These are phyloP conservation scores for Fusarium sp. DNA, from an alignment of 2,329 filamentous ascomycete genomes.

Conservation along the genomic window DNA sequence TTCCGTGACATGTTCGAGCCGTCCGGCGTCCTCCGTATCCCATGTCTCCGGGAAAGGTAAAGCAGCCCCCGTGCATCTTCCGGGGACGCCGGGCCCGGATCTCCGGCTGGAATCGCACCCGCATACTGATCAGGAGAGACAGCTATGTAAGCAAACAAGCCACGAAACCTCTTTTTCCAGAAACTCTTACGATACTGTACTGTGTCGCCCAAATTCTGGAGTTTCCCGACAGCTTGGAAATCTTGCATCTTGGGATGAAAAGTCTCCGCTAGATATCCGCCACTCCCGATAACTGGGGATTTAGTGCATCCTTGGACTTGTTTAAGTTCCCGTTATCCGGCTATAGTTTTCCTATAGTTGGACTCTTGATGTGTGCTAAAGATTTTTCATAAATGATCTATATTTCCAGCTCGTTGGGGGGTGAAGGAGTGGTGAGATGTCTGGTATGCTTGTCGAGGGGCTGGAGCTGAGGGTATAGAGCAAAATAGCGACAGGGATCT, in stretches of 20 bases:
- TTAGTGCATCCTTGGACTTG: conserved; percentile 18
- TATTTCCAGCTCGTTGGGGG: neutral
- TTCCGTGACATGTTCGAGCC: conserved; percentile 37
- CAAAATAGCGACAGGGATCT: conserved; percentile 5
- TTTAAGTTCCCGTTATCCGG: neutral
- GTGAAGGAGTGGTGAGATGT: neutral
- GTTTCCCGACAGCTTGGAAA: conserved; percentile 24
- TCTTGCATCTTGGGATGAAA: neutral
- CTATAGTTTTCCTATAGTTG: neutral
- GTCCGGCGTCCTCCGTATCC: conserved; percentile 26
- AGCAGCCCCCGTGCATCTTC: conserved; percentile 29
- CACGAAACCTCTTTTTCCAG: neutral
- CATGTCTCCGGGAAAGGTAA: conserved; percentile 21
- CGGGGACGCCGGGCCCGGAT: conserved; percentile 38
- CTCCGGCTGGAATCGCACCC: conserved; percentile 26
- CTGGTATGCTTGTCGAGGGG: too few relatives aligned
- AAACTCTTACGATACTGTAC: neutral
- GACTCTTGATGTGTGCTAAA: neutral
- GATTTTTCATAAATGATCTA: neutral
- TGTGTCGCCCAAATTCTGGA: conserved; percentile 4
- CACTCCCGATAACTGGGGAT: conserved; percentile 31
- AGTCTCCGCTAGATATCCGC: conserved; percentile 30
- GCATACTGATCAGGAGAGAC: conserved; percentile 15
- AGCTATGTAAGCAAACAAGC: neutral
- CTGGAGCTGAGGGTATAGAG: neutral